These are phyloP conservation scores for Ustilago loliicola DNA, from an alignment of 1,284 basidiomycete species.

Conservation along the genomic window DNA sequence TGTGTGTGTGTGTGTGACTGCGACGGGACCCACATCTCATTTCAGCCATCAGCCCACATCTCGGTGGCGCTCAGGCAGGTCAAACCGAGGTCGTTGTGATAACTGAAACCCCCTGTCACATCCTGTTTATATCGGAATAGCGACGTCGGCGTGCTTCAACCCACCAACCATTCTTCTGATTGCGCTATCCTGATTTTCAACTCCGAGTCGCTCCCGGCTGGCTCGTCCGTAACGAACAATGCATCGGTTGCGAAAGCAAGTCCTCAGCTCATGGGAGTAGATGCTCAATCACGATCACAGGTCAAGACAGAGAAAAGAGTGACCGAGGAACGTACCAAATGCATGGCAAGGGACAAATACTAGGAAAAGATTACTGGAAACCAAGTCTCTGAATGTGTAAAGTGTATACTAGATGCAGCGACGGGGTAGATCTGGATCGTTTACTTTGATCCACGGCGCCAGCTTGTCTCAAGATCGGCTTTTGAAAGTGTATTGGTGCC, in stretches of 20 bases:
- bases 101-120: too few species aligned
- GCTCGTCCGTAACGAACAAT: too few species aligned
- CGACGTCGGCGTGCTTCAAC: too few species aligned
- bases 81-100: too few species aligned
- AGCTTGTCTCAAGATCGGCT: constrained; percentile 48
- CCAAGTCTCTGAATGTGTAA: neutral
- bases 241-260: too few species aligned
- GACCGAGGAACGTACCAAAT: neutral
- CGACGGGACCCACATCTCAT: neutral
- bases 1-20: neutral
- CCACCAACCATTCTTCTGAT: too few species aligned
- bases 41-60: neutral
- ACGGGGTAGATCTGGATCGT: neutral
- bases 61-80: neutral
- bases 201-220: too few species aligned
- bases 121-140: too few species aligned
- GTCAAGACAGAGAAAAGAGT: neutral
- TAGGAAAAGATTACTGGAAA: neutral
- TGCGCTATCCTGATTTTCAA: too few species aligned
- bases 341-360: neutral
- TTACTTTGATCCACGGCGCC: constrained; percentile 44
- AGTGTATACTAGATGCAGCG: constrained; percentile 6
- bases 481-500: constrained; percentile 22
- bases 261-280: too few species aligned
- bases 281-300: neutral